These are phyloP conservation scores for Babesia gibsoni DNA, from an alignment of 169 alveolate genomes.

Conservation along the genomic window DNA sequence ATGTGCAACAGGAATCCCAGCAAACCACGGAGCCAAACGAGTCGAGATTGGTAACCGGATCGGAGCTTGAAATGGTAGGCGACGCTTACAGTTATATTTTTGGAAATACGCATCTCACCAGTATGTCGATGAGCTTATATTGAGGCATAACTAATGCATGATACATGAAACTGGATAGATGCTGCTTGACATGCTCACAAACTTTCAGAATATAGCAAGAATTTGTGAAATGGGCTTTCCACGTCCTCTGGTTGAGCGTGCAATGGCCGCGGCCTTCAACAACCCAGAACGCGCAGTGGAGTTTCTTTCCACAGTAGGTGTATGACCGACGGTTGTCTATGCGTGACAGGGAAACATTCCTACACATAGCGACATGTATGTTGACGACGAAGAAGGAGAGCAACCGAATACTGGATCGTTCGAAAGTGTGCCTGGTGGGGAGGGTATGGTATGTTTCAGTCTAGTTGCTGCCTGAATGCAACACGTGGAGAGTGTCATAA, in stretches of 20 bases:
- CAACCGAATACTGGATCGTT: conserved; percentile 43
- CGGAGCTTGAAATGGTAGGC: conserved; percentile 32
- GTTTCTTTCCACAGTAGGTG: conserved; percentile 85
- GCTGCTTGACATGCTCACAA: no score
- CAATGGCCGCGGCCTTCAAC: conserved; percentile 92
- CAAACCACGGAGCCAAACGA: neutral
- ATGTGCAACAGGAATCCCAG: neutral
- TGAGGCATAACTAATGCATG: no score
- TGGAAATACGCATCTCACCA: neutral
- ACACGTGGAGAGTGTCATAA: no score
- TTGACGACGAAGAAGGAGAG: conserved; percentile 14
- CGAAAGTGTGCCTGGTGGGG: no score
- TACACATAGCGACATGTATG: neutral
- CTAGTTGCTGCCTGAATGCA: no score
- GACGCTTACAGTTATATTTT: neutral
- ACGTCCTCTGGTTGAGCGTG: conserved; percentile 81
- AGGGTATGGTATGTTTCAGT: no score
- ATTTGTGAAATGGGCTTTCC: conserved; percentile 91
- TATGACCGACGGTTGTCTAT: conserved; percentile 4
- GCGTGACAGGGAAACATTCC: conserved; percentile 46
- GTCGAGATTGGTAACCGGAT: conserved; percentile 23
- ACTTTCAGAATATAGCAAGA: conserved; percentile 70
- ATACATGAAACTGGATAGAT: no score
- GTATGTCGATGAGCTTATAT: neutral
- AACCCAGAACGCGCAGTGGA: conserved; percentile 96